Evolutionary conservation across 2,329 filamentous ascomycete species (phyloP).

Genomic region (Phialemonium atrogriseum): DNA sequence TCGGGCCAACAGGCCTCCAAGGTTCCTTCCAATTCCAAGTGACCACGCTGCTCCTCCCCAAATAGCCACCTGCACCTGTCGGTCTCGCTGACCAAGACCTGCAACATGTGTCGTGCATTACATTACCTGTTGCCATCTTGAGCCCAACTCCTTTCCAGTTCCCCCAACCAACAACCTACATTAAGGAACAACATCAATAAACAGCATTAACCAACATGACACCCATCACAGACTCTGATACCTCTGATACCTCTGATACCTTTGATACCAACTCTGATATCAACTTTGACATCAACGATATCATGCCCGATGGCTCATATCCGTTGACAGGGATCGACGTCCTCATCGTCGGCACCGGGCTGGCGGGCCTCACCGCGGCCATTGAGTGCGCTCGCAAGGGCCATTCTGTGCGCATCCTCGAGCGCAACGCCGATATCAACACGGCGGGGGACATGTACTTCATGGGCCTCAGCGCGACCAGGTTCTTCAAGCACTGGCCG

Average conservation of each 20-base stretch:
- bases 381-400: conserved; percentile 54
- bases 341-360: conserved; percentile 46
- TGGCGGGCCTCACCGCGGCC: conserved; percentile 52
- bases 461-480: conserved; percentile 47
- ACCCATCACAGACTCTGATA: conserved; percentile 1
- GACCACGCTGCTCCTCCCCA: too few relatives aligned
- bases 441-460: conserved; percentile 52
- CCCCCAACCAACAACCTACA: too few relatives aligned
- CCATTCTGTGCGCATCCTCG: conserved; percentile 40
- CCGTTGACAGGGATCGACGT: conserved; percentile 37
- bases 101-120: too few relatives aligned
- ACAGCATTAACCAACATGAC: neutral
- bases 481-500: conserved; percentile 33
- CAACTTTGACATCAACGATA: conserved; percentile 27
- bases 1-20: too few relatives aligned
- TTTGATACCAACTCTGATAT: too few relatives aligned
- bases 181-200: too few relatives aligned
- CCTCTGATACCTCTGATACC: conserved; percentile 5
- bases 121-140: too few relatives aligned
- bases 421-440: conserved; percentile 38
- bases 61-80: too few relatives aligned
- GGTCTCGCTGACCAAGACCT: too few relatives aligned
- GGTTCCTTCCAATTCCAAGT: too few relatives aligned
- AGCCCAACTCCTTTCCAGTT: too few relatives aligned
- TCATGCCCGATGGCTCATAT: conserved; percentile 43